phyloP scores from a whole-genome alignment of 2,329 filamentous ascomycete species.

The Cryphonectria japonica region DNA sequence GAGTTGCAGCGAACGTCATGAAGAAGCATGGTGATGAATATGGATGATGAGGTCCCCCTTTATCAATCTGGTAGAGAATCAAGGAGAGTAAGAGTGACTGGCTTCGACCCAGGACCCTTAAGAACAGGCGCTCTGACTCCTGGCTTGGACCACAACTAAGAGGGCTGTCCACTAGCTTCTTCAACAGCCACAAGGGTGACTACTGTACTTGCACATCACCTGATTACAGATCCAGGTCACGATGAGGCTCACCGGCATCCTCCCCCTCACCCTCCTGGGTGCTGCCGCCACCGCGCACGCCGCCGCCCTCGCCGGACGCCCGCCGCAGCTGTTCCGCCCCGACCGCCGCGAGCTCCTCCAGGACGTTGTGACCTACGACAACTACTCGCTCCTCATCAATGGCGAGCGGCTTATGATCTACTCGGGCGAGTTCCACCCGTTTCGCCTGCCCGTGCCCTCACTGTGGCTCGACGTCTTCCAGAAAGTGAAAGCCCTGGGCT shows the following conservation, averaged over 20 bases:
- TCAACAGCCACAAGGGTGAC: not conserved
- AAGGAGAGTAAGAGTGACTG: not conserved
- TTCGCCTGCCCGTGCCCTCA: slow-evolving; percentile 41
- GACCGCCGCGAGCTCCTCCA: slow-evolving; percentile 28
- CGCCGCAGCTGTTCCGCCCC: slow-evolving; percentile 16
- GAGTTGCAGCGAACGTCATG: not conserved
- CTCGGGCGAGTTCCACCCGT: slow-evolving; percentile 71
- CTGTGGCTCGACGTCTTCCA: slow-evolving; percentile 70
- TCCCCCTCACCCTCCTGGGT: slow-evolving; percentile 23
- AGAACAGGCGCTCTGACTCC: not conserved
- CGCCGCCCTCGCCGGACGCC: slow-evolving; percentile 25
- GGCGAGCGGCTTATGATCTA: slow-evolving; percentile 70
- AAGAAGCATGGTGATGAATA: not conserved
- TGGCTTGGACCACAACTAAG: not conserved
- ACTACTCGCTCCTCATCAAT: slow-evolving; percentile 66
- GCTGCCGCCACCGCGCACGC: slow-evolving; percentile 5
- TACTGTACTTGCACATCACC: no score
- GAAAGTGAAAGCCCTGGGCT: slow-evolving; percentile 74
- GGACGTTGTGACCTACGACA: slow-evolving; percentile 63
- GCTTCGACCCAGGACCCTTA: not conserved
- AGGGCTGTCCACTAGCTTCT: not conserved
- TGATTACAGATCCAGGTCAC: not conserved
- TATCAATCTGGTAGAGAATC: not conserved
- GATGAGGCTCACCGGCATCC: slow-evolving; percentile 25
- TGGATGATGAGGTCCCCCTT: not conserved